These are phyloP conservation scores for Phytophthora sojae DNA, from an alignment of 352 stramenopile species.

Conservation along the genomic window DNA sequence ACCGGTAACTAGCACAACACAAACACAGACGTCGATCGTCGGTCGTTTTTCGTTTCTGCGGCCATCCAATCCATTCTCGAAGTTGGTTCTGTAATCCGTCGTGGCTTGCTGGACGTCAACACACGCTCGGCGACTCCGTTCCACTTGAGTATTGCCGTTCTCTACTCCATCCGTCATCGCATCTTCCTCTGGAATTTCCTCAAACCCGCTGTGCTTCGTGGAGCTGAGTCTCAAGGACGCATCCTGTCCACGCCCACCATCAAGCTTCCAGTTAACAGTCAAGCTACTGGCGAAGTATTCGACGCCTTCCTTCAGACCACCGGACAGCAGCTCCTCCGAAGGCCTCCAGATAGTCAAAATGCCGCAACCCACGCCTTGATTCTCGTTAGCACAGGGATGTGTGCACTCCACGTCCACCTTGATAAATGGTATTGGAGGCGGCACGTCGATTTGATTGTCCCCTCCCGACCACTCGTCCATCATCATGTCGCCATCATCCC, in stretches of 20 bases:
- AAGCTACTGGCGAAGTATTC: constrained; percentile 73
- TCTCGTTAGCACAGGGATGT: constrained; percentile 33
- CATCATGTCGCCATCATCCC: constrained; percentile 16
- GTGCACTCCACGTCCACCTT: constrained; percentile 75
- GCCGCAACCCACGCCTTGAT: constrained; percentile 35
- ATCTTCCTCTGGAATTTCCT: constrained; percentile 31
- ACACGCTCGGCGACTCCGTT: constrained; percentile 13
- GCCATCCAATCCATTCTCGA: constrained; percentile 28
- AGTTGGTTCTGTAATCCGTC: constrained; percentile 33
- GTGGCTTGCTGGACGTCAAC: constrained; percentile 40
- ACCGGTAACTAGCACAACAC: constrained; percentile 45
- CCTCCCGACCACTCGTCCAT: constrained; percentile 10
- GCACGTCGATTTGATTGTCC: constrained; percentile 37
- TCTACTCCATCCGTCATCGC: constrained; percentile 4
- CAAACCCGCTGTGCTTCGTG: constrained; percentile 65
- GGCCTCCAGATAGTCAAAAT: constrained; percentile 76
- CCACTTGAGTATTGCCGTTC: constrained; percentile 1
- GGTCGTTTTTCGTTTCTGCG: constrained; percentile 35
- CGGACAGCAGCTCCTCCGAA: constrained; percentile 56
- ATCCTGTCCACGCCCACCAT: constrained; percentile 40
- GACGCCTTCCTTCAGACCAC: constrained; percentile 51
- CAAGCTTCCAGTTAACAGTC: constrained; percentile 73
- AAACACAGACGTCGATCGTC: constrained; percentile 64
- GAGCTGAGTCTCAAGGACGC: constrained; percentile 68
- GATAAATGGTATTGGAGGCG: constrained; percentile 65